Percentiles rank a stretch among this genome's conserved stretches.
phyloP scores from a whole-genome alignment of 1,284 basidiomycete genomes.

The Rhodotorula sp. region DNA sequence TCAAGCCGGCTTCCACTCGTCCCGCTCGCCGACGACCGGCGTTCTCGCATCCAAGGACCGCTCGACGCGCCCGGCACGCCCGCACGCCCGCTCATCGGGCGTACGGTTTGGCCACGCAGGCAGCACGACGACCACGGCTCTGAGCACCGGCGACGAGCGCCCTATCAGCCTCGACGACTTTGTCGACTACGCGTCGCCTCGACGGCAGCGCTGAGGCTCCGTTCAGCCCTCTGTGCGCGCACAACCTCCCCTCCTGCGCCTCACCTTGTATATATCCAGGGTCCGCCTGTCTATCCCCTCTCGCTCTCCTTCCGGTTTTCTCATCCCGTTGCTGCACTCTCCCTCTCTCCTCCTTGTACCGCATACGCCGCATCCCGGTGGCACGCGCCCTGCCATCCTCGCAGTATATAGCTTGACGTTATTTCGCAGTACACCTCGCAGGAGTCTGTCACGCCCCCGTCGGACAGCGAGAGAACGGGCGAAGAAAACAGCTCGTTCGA shows the following conservation, averaged over 20 bases:
- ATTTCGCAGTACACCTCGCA: too few relatives aligned
- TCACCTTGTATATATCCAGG: neutral
- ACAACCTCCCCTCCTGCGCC: neutral
- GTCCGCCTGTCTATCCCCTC: neutral
- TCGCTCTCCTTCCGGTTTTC: neutral
- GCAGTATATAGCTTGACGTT: too few relatives aligned
- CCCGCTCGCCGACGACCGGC: neutral
- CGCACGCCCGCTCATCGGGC: neutral
- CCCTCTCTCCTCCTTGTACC: neutral
- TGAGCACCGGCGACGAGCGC: conserved; percentile 24
- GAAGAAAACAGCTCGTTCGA: too few relatives aligned
- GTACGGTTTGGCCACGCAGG: neutral
- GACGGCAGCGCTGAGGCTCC: neutral
- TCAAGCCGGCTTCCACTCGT: conserved; percentile 8
- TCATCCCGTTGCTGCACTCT: neutral
- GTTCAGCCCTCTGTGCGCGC: neutral
- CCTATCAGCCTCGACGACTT: conserved; percentile 27
- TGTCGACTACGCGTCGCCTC: neutral
- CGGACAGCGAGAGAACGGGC: too few relatives aligned
- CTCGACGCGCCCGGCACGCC: neutral
- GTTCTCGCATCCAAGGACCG: neutral
- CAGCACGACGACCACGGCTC: neutral
- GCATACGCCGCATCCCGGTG: too few relatives aligned
- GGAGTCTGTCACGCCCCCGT: too few relatives aligned
- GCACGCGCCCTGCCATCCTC: too few relatives aligned